phyloP scores from a whole-genome alignment of 768 basidiomycete genomes.

The Boletales sp. region DNA sequence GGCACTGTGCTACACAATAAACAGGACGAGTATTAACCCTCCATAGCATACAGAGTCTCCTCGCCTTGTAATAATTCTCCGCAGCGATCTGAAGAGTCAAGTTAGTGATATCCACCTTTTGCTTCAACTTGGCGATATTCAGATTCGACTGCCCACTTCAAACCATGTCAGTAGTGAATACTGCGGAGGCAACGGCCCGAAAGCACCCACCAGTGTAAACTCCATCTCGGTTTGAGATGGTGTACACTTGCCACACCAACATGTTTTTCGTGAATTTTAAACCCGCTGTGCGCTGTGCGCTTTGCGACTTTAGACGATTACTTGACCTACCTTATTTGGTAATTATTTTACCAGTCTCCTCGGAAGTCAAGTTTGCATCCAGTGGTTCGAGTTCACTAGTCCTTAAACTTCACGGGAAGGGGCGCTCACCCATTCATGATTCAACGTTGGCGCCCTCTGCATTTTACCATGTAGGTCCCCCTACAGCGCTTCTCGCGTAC shows the following conservation, averaged over 20 bases:
- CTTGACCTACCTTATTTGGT: conserved; percentile 21
- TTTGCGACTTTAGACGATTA: conserved; percentile 2
- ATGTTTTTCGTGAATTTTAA: conserved; percentile 31
- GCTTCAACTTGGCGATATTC: conserved; percentile 20
- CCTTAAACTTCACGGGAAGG: not conserved
- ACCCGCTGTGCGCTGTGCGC: conserved; percentile 5
- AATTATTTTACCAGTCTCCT: not conserved
- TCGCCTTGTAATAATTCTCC: conserved; percentile 1
- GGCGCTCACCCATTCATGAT: not conserved
- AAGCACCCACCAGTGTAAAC: conserved; percentile 24
- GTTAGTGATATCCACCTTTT: conserved; percentile 21
- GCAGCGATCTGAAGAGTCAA: conserved; percentile 20
- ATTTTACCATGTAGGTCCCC: conserved; percentile 2
- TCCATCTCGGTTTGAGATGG: conserved; percentile 18
- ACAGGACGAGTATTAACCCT: conserved; percentile 9
- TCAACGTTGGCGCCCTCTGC: not conserved
- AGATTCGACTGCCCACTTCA: conserved; percentile 11
- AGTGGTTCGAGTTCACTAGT: too few species aligned
- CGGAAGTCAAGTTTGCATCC: not conserved
- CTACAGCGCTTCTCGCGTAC: not conserved
- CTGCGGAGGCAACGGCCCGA: not conserved
- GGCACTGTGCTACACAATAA: too few species aligned
- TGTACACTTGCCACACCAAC: conserved; percentile 16
- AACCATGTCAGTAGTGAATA: not conserved
- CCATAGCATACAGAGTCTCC: conserved; percentile 27